Base-by-base conservation (phyloP, 345 rosid species). In the Boechera retrofracta region DNA sequence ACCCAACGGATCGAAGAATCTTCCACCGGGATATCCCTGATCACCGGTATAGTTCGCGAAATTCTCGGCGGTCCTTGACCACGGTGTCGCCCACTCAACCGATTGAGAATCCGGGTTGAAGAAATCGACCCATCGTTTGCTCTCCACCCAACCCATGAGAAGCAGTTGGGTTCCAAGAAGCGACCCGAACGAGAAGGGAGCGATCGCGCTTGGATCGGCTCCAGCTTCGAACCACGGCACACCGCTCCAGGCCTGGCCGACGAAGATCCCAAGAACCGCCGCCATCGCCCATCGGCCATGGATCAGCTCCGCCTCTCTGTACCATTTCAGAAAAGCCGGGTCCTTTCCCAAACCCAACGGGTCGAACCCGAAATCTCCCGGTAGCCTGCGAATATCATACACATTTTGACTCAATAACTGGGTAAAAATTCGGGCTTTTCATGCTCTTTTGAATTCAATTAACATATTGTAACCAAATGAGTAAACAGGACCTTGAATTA, bases 81-180 rank as follows among this genome's bases (percentile, higher is more conserved):
- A 94, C 0, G 98, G 98, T 0, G 98, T 94, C 0, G 98, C 98
- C 98, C 98, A 94, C 58, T 94, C 98, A 38, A 94, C 90, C 0
- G 98, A 88, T 53, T 94, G 98, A 0, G 98, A 94, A 42, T 94
- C 86, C 5, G 95, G 98, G 87, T 88, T 85, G 90, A 94, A 95
- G 89, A 95, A 95, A 55, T 95, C 99, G 1, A 92, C 98, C 99
- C 99, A 95, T 7, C 98, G 52, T 79, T 95, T 95, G 91, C 99
- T 90, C 89, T 95, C 99, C 4, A 95, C 99, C 99, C 99, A 95
- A 1, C 98, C 99, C 99, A 95, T 95, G 8, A 95, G 94, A 38
- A 95, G 21, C 71, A 95, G 85, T 35, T 95, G 98, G n/a, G 98
- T 94, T 0, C 98, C 98, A 5, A 92, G 82, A 8, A 94, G 89